phyloP scores from a whole-genome alignment of 192 early-diverging fungal species.

The Rhizoclosmatium globosum region DNA sequence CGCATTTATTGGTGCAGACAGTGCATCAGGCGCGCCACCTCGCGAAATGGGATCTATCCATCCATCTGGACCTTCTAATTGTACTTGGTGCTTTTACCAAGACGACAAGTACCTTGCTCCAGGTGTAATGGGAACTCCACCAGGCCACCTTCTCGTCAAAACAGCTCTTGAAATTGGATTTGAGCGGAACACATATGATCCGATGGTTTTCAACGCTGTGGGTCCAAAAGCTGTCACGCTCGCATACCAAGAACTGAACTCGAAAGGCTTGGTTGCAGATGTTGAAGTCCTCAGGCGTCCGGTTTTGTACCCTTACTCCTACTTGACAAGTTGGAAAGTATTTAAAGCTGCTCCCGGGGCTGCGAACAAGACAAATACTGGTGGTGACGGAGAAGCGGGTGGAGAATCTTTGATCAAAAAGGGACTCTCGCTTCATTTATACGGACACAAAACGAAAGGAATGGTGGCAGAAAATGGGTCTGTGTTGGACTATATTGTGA shows the following conservation, averaged over 20 bases:
- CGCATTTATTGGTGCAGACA: slow-evolving; percentile 17
- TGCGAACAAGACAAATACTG: not conserved
- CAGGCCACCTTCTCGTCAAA: slow-evolving; percentile 27
- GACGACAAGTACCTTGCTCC: slow-evolving; percentile 44
- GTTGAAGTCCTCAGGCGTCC: slow-evolving; percentile 20
- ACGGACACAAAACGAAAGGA: slow-evolving; percentile 45
- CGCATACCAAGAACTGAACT: slow-evolving; percentile 34
- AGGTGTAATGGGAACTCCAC: slow-evolving; percentile 39
- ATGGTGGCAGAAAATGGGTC: slow-evolving; percentile 19
- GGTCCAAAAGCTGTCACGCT: slow-evolving; percentile 45
- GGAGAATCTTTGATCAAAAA: not conserved
- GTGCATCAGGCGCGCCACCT: not conserved
- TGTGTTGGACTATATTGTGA: slow-evolving; percentile 11
- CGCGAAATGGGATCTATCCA: not conserved
- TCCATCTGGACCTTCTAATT: not conserved
- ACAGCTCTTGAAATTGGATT: slow-evolving; percentile 43
- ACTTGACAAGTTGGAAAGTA: slow-evolving; percentile 45
- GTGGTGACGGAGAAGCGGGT: not conserved
- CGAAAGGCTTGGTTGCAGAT: not conserved
- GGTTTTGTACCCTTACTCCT: slow-evolving; percentile 42
- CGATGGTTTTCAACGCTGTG: slow-evolving; percentile 46
- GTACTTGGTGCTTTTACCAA: slow-evolving; percentile 38
- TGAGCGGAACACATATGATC: slow-evolving; percentile 30
- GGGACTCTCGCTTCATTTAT: slow-evolving; percentile 37
- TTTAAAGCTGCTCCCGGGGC: slow-evolving; percentile 22